These are phyloP conservation scores for Pelargonium nanum DNA, from an alignment of 345 rosid genomes.

Conservation along the genomic window DNA sequence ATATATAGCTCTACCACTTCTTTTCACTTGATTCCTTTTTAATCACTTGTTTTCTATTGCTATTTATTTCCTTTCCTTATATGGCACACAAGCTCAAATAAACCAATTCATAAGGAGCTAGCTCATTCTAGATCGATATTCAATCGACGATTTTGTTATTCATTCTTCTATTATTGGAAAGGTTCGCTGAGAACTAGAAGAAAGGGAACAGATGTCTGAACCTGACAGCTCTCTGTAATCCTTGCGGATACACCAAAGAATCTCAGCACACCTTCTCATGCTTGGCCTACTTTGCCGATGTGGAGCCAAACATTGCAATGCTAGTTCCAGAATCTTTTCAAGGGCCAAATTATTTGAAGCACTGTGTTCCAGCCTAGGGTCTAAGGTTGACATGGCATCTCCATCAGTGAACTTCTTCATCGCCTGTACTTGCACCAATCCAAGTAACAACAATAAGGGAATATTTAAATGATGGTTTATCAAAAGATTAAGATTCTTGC, in stretches of 20 bases:
- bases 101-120: too few relatives aligned
- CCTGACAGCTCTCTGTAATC: slow-evolving; percentile 46
- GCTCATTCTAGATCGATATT: too few relatives aligned
- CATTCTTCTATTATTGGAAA: slow-evolving; percentile 16
- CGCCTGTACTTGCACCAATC: slow-evolving; percentile 44
- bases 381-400: slow-evolving; percentile 45
- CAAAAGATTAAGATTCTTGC: too few relatives aligned
- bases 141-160: slow-evolving; percentile 6
- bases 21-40: too few relatives aligned
- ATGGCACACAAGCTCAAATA: too few relatives aligned
- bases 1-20: not conserved
- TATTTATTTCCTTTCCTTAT: not conserved
- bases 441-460: too few relatives aligned
- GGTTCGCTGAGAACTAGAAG: slow-evolving; percentile 30
- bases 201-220: slow-evolving; percentile 23
- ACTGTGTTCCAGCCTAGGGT: slow-evolving; percentile 52
- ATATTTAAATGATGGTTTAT: too few relatives aligned
- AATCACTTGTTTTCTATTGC: not conserved
- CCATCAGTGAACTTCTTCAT: slow-evolving; percentile 59
- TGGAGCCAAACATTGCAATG: slow-evolving; percentile 69
- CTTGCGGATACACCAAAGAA: slow-evolving; percentile 81
- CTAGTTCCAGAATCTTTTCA: slow-evolving; percentile 66
- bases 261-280: slow-evolving; percentile 78
- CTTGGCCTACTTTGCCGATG: slow-evolving; percentile 56
- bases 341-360: slow-evolving; percentile 41